These are phyloP conservation scores for Fagus crenata DNA, from an alignment of 306 rosid species.

Conservation along the genomic window DNA sequence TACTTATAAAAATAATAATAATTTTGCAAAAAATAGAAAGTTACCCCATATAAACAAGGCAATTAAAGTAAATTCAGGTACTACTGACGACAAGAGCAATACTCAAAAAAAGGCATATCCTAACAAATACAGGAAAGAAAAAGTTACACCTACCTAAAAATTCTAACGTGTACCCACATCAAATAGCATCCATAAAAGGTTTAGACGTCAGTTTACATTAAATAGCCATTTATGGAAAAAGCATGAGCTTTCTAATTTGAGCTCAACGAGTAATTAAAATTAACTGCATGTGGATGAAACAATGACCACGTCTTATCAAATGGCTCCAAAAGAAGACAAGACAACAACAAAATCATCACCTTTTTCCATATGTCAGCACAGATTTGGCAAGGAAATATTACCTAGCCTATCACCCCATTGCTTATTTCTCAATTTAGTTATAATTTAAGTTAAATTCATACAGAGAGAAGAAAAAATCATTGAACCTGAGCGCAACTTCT, in stretches of 20 bases:
- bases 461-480: neutral
- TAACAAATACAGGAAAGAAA: neutral
- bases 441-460: neutral
- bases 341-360: neutral
- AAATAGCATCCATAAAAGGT: neutral
- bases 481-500: slow-evolving; percentile 95
- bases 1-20: too few relatives aligned
- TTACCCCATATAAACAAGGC: neutral
- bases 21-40: neutral
- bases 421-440: neutral
- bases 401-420: neutral
- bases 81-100: neutral
- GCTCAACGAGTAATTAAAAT: neutral
- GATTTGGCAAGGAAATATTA: neutral
- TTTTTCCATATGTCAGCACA: neutral
- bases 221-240: neutral
- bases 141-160: neutral
- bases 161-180: neutral
- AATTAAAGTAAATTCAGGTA: neutral
- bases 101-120: neutral
- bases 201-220: neutral
- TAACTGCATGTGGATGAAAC: neutral
- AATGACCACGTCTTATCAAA: neutral
- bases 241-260: neutral
- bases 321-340: neutral